Percentiles rank a stretch among this genome's conserved stretches.
phyloP scores from a whole-genome alignment of 2,329 filamentous ascomycete species.

The Neophaeococcomyces mojaviensis region DNA sequence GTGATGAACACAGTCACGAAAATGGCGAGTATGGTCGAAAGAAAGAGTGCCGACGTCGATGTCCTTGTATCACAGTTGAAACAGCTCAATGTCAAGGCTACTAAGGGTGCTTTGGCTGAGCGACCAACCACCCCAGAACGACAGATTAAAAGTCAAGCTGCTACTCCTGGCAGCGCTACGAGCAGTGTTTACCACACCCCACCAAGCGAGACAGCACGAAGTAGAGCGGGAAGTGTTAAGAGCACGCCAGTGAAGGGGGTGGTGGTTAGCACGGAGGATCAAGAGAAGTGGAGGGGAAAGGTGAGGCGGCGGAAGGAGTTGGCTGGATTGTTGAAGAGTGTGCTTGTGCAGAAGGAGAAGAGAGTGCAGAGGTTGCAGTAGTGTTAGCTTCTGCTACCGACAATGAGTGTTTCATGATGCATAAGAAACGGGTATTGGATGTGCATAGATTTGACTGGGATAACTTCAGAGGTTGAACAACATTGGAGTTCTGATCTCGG shows the following conservation, averaged over 20 bases:
- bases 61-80: slow-evolving; percentile 81
- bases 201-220: slow-evolving; percentile 16
- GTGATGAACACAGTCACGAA: slow-evolving; percentile 86
- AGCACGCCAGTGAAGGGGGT: slow-evolving; percentile 12
- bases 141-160: slow-evolving; percentile 8
- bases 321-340: slow-evolving; percentile 17
- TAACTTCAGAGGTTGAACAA: too few relatives aligned
- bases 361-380: background rate
- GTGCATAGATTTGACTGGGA: too few relatives aligned
- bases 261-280: slow-evolving; percentile 19
- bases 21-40: slow-evolving; percentile 88
- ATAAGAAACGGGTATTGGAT: too few relatives aligned
- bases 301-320: slow-evolving; percentile 20
- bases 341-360: slow-evolving; percentile 18
- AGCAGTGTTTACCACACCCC: slow-evolving; percentile 24
- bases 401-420: too few relatives aligned
- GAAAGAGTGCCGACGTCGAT: slow-evolving; percentile 83
- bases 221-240: slow-evolving; percentile 11
- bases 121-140: slow-evolving; percentile 12
- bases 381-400: too few relatives aligned
- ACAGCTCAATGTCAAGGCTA: slow-evolving; percentile 50
- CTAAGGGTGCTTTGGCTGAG: background rate
- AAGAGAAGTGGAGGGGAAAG: slow-evolving; percentile 20
- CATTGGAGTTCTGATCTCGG: too few relatives aligned
- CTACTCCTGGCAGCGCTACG: slow-evolving; percentile 16